Evolutionary conservation across 352 stramenopile species (phyloP), one percentile per base, ranked within the genome.

Genomic region (Phytopythium vexans): DNA sequence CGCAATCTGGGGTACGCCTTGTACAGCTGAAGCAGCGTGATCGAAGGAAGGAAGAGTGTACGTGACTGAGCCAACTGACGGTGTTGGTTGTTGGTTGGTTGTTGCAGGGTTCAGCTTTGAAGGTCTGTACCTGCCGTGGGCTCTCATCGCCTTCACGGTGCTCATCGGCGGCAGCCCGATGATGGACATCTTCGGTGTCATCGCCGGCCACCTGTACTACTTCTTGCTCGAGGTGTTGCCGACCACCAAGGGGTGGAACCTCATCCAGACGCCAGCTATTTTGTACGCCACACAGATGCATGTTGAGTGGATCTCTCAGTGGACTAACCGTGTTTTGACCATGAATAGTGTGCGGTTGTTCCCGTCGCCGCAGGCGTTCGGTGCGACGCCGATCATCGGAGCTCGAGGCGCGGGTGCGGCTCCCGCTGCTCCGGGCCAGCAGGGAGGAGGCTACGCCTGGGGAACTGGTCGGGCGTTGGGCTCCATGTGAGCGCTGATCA

Each of bases 151-250:
- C 37, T 95, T 95, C 61, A 94, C 82, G 34, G 77, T 96, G 44
- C 79, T 96, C 40, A 76, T 92, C 32, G 88, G 88, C 36, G 80
- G 82, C 41, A 93, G 82, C 56, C 86, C 88, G 15, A 89, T 96
- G 46, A 91, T 89, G 71, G 82, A 95, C 58, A 63, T 95, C 45
- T 86, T 94, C 32, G 88, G 88, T 1, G 76, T 96, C 11, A 59
- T 94, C 9, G 84, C 87, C 6, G 88, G 86, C 15, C 88, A 96
- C 66, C 53, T 95, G 38, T 96, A 95, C 75, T 96, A 96, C 68
- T 96, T 95, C 46, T 45, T 95, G 46, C 64, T 95, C 43, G 88
- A 96, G 62, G 83, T 95, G 51, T 68, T 95, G 34, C 88, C 88
- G 12, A 71, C 78, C 41, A 92, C 82, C 33, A 93, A 95, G 62